Percentiles rank a stretch among this genome's conserved stretches.
Evolutionary conservation across 805 yeast genomes (phyloP).

Genomic region (Lachancea fermentati): DNA sequence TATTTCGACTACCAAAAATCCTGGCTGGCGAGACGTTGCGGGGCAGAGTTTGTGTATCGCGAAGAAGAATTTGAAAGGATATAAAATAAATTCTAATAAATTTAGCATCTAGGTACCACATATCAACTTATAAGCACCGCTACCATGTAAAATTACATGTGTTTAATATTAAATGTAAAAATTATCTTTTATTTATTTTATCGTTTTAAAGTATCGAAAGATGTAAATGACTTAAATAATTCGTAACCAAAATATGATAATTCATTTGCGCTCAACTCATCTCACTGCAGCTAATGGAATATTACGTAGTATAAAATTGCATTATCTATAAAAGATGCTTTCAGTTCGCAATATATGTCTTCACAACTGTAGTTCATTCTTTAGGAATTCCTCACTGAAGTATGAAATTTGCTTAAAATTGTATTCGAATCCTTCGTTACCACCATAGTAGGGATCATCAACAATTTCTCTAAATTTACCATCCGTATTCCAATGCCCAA

Average conservation of each 20-base stretch:
- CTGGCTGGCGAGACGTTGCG: slow-evolving; percentile 54
- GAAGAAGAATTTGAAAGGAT: slow-evolving; percentile 48
- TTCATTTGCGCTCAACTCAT: too few relatives aligned
- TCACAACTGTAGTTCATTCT: slow-evolving; percentile 36
- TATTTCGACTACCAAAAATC: slow-evolving; percentile 78
- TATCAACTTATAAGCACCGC: neutral
- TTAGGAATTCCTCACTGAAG: slow-evolving; percentile 67
- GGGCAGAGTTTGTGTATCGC: slow-evolving; percentile 26
- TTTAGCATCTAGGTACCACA: neutral
- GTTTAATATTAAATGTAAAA: neutral
- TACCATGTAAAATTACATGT: neutral
- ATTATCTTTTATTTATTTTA: too few relatives aligned
- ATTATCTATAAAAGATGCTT: too few relatives aligned
- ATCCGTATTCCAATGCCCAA: slow-evolving; percentile 76
- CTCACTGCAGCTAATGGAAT: too few relatives aligned
- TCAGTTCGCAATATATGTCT: neutral
- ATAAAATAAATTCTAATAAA: slow-evolving; percentile 5
- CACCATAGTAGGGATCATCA: slow-evolving; percentile 93
- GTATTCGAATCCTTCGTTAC: slow-evolving; percentile 70
- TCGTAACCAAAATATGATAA: too few relatives aligned
- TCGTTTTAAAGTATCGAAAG: too few relatives aligned
- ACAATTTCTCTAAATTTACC: slow-evolving; percentile 49
- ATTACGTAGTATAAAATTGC: too few relatives aligned
- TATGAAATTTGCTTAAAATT: slow-evolving; percentile 71
- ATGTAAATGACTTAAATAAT: too few relatives aligned